Evolutionary conservation across 2,329 filamentous ascomycete species (phyloP).

Genomic region (Clarireedia paspali): DNA sequence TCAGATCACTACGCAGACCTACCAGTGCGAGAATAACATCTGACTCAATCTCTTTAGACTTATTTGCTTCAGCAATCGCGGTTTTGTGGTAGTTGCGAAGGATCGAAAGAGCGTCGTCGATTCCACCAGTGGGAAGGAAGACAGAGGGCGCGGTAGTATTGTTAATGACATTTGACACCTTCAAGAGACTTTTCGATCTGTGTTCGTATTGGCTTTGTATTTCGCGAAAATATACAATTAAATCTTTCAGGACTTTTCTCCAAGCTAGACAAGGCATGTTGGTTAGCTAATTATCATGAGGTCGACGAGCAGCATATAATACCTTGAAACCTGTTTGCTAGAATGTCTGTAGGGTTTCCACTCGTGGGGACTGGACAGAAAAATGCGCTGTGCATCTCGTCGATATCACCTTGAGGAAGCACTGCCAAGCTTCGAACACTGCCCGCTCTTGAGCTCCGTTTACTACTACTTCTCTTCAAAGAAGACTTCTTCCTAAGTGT

Average conservation of each 20-base stretch:
- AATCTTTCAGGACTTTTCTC: slow-evolving; percentile 90
- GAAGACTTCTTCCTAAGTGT: slow-evolving; percentile 88
- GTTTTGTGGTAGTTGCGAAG: slow-evolving; percentile 77
- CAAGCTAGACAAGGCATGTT: slow-evolving; percentile 53
- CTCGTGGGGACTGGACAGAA: slow-evolving; percentile 82
- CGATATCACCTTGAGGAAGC: slow-evolving; percentile 59
- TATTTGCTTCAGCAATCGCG: slow-evolving; percentile 71
- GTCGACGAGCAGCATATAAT: slow-evolving; percentile 28
- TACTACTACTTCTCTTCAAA: slow-evolving; percentile 71
- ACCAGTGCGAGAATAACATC: slow-evolving; percentile 86
- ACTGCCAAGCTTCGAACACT: slow-evolving; percentile 76
- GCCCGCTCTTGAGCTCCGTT: slow-evolving; percentile 73
- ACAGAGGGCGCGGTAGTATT: slow-evolving; percentile 67
- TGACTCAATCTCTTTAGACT: slow-evolving; percentile 82
- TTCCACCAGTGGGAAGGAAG: slow-evolving; percentile 74
- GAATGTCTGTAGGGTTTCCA: slow-evolving; percentile 78
- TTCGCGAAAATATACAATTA: slow-evolving; percentile 90
- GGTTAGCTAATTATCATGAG: neutral
- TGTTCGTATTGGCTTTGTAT: slow-evolving; percentile 84
- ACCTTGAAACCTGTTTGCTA: slow-evolving; percentile 87
- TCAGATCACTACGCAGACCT: slow-evolving; percentile 78
- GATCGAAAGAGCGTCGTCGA: slow-evolving; percentile 78
- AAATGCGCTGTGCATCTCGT: slow-evolving; percentile 76
- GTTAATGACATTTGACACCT: slow-evolving; percentile 76
- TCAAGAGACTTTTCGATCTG: slow-evolving; percentile 72